Evolutionary conservation across 345 rosid species (phyloP).

Genomic region (Citrus inodora): DNA sequence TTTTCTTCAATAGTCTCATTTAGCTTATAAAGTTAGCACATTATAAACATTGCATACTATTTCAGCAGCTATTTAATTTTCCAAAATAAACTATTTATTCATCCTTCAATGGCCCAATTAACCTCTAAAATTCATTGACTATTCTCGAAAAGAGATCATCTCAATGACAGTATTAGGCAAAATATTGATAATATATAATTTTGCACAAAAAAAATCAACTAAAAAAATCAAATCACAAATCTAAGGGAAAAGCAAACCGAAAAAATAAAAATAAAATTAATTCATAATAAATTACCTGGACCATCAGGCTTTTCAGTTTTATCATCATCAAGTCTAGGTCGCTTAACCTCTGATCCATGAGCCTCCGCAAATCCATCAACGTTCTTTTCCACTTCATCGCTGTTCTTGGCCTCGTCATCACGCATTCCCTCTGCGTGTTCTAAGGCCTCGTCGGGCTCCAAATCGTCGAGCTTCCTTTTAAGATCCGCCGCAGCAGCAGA

Average conservation of each 20-base stretch:
- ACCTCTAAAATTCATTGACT: neutral
- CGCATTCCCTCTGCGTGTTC: conserved; percentile 7
- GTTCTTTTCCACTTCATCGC: conserved; percentile 15
- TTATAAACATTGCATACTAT: neutral
- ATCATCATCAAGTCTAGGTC: conserved; percentile 42
- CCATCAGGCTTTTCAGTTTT: conserved; percentile 26
- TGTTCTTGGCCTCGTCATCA: neutral
- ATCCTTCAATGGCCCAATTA: too few species aligned
- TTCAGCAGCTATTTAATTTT: neutral
- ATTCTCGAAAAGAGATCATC: too few species aligned
- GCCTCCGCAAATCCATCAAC: conserved; percentile 21
- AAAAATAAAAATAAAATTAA: too few species aligned
- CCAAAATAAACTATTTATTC: neutral
- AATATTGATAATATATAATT: too few species aligned
- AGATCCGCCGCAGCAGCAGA: conserved; percentile 44
- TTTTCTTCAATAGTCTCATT: neutral
- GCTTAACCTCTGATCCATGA: conserved; percentile 34
- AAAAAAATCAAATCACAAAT: neutral
- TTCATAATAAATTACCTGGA: conserved; percentile 34
- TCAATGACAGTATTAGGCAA: neutral
- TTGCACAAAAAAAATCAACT: neutral
- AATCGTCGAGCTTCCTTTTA: conserved; percentile 70
- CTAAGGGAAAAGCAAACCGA: neutral
- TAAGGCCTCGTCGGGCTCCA: conserved; percentile 34
- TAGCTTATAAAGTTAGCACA: neutral